phyloP scores from a whole-genome alignment of 1,139 yeast species.

The Protomyces pachydermus region DNA sequence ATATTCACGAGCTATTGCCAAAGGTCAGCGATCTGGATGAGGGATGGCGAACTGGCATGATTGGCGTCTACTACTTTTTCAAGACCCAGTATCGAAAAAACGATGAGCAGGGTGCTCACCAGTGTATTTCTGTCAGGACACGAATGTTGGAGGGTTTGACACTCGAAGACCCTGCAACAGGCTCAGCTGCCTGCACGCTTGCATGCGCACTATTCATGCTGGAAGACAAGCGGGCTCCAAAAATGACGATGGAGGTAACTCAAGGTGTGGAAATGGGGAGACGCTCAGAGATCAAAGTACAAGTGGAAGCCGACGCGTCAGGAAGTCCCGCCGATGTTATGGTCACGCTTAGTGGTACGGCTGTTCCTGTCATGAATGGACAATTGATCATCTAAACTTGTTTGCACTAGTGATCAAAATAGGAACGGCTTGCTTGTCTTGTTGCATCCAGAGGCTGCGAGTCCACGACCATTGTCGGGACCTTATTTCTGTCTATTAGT shows the following conservation, averaged over 20 bases:
- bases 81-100: background rate
- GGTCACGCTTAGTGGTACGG: constrained; percentile 10
- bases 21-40: background rate
- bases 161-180: constrained; percentile 21
- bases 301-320: background rate
- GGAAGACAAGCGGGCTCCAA: background rate
- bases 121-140: background rate
- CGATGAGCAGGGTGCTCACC: background rate
- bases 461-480: too few relatives aligned
- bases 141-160: constrained; percentile 1
- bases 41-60: constrained; percentile 7
- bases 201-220: background rate
- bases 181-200: constrained; percentile 14
- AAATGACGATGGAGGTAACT: background rate
- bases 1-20: background rate
- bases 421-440: background rate
- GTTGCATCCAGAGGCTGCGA: too few relatives aligned
- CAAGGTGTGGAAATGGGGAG: constrained; percentile 22
- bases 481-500: too few relatives aligned
- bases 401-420: background rate
- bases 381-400: background rate
- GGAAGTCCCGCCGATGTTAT: background rate
- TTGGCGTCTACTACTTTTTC: constrained; percentile 11
- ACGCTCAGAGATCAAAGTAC: constrained; percentile 5
- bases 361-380: constrained; percentile 11